phyloP scores from a whole-genome alignment of 768 basidiomycete species.

The Boletus rubroflammeus region DNA sequence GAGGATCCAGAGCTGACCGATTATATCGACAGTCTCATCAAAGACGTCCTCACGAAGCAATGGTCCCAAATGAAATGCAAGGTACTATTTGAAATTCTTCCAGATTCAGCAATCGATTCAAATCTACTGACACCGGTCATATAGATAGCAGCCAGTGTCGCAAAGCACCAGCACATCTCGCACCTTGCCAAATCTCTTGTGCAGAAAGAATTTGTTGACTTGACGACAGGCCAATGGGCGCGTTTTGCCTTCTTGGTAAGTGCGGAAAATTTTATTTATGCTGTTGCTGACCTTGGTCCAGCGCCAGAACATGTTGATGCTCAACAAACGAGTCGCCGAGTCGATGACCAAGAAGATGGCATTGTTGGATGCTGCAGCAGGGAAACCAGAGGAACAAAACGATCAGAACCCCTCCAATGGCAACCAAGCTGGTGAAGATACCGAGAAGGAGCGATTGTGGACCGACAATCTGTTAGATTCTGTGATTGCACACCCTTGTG shows the following conservation, averaged over 20 bases:
- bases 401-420: no score
- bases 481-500: no score
- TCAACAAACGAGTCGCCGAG: not conserved
- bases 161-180: not conserved
- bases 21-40: not conserved
- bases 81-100: not conserved
- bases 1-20: not conserved
- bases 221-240: not conserved
- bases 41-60: not conserved
- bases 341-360: not conserved
- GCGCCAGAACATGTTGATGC: not conserved
- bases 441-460: no score
- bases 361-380: no score
- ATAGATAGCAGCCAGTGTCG: not conserved
- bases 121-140: not conserved
- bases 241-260: not conserved
- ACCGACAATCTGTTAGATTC: no score
- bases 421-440: no score
- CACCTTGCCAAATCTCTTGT: not conserved
- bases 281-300: not conserved
- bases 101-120: not conserved
- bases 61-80: not conserved
- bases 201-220: not conserved
- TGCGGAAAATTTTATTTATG: accelerated
- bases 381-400: no score